Percentiles rank a stretch among this genome's conserved stretches.
Evolutionary conservation across 2,329 filamentous ascomycete genomes (phyloP).

Genomic region (Cladosporium sp.): DNA sequence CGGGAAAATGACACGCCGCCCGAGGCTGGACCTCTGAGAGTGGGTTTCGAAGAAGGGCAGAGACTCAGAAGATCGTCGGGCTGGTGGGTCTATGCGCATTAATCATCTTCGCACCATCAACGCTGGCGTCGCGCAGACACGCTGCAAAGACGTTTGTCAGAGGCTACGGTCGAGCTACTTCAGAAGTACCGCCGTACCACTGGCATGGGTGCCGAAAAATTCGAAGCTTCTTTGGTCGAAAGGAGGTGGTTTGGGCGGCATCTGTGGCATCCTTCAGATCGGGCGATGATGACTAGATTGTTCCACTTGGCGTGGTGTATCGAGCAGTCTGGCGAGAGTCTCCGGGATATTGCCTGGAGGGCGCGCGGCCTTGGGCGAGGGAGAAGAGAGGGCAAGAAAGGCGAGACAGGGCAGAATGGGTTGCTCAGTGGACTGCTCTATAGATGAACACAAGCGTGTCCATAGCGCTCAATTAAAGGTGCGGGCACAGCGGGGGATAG

Average conservation of each 20-base stretch:
- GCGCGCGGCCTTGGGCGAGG: neutral
- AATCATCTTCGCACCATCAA: neutral
- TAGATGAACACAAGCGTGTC: neutral
- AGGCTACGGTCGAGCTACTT: neutral
- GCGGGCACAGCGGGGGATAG: slow-evolving; percentile 3
- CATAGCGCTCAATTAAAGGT: slow-evolving; percentile 1
- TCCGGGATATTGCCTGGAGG: slow-evolving; percentile 3
- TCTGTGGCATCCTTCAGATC: slow-evolving; percentile 17
- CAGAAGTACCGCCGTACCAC: slow-evolving; percentile 14
- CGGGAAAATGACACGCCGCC: slow-evolving; percentile 1
- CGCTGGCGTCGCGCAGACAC: neutral
- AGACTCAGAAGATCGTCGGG: slow-evolving; percentile 7
- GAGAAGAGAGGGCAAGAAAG: neutral
- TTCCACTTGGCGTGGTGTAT: neutral
- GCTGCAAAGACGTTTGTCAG: neutral
- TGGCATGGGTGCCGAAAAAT: slow-evolving; percentile 12
- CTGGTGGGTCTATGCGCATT: neutral
- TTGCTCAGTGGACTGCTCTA: neutral
- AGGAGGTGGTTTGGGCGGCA: slow-evolving; percentile 2
- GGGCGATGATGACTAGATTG: slow-evolving; percentile 9
- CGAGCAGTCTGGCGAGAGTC: neutral
- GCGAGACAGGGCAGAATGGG: neutral
- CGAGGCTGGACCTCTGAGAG: slow-evolving; percentile 6
- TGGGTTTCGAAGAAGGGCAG: neutral
- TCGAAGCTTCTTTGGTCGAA: slow-evolving; percentile 11